Base-by-base conservation (phyloP, 768 basidiomycete species). In the Psilocybe subaeruginosa region DNA sequence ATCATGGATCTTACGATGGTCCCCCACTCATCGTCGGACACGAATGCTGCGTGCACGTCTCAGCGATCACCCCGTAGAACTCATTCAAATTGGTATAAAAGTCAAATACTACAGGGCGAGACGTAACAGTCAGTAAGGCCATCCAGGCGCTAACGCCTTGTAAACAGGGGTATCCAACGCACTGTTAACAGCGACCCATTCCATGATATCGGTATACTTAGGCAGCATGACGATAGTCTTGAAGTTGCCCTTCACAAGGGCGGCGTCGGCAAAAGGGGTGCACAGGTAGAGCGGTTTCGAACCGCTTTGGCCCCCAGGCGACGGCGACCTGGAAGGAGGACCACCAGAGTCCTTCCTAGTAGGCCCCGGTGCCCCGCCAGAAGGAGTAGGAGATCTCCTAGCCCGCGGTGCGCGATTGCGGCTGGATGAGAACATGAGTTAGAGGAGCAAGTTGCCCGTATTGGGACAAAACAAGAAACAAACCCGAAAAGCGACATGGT, bases 161-260 rank as follows among this genome's bases (percentile, higher is more conserved):
- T 48, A 35, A 47, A 43, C 33, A 41, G 29, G 51, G 49, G 35
- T 8, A 46, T 45, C 35, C 39, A 56, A 51, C 56, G 71, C 68
- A 97, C 95, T 86, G 69, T 97, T 97, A 46, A 95, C 91, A 9
- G 95, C 95, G 30, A 97, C 95, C 95, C 95, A 97, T 72, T 97
- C 95, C 84, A 94, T 96, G 60, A 93, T 89, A 71, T 97, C 94
- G 30, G 93, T 90, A 68, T 96, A 97, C 73, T 97, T 97, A 6
- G 97, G 97, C 56, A 95, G 83, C 77, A 95, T 91, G 59, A 98
- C 95, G 69, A 99, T 98, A 3, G 95, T 97, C 80, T 97, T 98
- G 81, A 97, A 98, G 76, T 95, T 97, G 23, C 97, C 97, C 74
- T 97, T 98, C 61, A 99, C 96, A 47, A 99, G 83, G 0, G 97